Percentiles rank a stretch among this genome's conserved stretches.
Evolutionary conservation across 768 basidiomycete species (phyloP).

Genomic region (Astraeus odoratus): DNA sequence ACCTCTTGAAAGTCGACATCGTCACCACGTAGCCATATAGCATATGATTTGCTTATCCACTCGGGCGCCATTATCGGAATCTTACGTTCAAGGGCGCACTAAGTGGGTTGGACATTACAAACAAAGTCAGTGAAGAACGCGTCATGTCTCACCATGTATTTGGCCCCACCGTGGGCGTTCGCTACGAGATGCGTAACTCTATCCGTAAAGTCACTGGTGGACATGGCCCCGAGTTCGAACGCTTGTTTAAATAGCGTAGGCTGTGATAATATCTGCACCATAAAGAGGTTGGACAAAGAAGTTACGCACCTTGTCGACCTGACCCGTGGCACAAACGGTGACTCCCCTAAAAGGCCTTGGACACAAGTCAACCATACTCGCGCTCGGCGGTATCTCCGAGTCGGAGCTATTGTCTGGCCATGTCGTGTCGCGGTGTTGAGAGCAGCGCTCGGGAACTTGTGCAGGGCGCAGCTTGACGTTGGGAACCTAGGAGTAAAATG

Average conservation of each 20-base stretch:
- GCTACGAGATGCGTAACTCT: conserved; percentile 86
- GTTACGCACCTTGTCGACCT: conserved; percentile 63
- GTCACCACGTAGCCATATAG: conserved; percentile 72
- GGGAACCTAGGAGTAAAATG: conserved; percentile 48
- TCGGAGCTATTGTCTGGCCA: conserved; percentile 37
- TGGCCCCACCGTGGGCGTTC: conserved; percentile 70
- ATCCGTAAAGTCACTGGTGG: conserved; percentile 70
- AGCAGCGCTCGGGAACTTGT: conserved; percentile 27
- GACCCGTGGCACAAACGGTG: conserved; percentile 68
- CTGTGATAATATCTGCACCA: conserved; percentile 31
- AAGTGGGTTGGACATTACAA: conserved; percentile 1
- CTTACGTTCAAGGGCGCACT: conserved; percentile 80
- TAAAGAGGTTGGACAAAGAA: background rate
- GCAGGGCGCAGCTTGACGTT: conserved; percentile 77
- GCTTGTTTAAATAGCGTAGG: conserved; percentile 68
- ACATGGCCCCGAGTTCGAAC: conserved; percentile 69
- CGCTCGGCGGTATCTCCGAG: conserved; percentile 42
- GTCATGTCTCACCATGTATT: conserved; percentile 60
- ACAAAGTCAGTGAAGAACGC: background rate
- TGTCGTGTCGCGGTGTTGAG: conserved; percentile 24
- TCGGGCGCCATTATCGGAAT: conserved; percentile 73
- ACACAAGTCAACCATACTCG: conserved; percentile 40
- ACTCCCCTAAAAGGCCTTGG: conserved; percentile 64
- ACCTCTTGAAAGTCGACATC: conserved; percentile 68
- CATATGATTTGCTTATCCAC: conserved; percentile 71